Conservation (phyloP, 371 early-diverging fungal genomes). For the Mucor racemosus region DNA sequence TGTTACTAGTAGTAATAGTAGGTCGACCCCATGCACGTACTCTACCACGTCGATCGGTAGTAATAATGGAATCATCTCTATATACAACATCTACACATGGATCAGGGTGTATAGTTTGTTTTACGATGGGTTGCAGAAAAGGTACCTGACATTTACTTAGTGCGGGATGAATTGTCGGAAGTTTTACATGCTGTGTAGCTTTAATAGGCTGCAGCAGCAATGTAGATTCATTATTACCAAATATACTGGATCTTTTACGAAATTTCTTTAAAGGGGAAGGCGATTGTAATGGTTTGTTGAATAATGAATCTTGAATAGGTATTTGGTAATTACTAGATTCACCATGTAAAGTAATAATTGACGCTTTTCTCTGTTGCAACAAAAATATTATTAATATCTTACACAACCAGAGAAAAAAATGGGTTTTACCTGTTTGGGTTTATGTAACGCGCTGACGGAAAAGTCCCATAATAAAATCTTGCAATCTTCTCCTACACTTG, state of each 20-base stretch:
- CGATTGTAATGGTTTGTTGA: not conserved
- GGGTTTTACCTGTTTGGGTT: slow-evolving; percentile 61
- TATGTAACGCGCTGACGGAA: slow-evolving; percentile 73
- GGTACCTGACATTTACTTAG: slow-evolving; percentile 76
- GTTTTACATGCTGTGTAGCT: slow-evolving; percentile 24
- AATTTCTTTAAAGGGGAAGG: not conserved
- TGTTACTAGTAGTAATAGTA: not conserved
- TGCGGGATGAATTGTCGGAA: slow-evolving; percentile 63
- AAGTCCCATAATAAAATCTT: slow-evolving; percentile 89
- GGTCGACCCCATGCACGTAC: slow-evolving; percentile 74
- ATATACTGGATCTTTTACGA: slow-evolving; percentile 9
- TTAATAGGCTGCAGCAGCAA: slow-evolving; percentile 16
- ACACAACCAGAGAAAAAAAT: not conserved
- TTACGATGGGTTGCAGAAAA: slow-evolving; percentile 78
- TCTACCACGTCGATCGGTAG: slow-evolving; percentile 79
- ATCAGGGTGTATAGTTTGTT: slow-evolving; percentile 70
- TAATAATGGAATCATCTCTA: slow-evolving; percentile 76
- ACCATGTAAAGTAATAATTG: not conserved
- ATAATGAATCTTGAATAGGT: slow-evolving; percentile 5
- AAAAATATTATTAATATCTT: not conserved
- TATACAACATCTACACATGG: slow-evolving; percentile 74
- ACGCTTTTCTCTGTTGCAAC: not conserved
- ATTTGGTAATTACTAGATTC: not conserved
- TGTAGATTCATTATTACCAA: not conserved
- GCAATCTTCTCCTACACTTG: slow-evolving; percentile 76